Evolutionary conservation across 495 filamentous ascomycete genomes (phyloP), one percentile per base, ranked within the genome.

Genomic region (Acidiella bohemica): DNA sequence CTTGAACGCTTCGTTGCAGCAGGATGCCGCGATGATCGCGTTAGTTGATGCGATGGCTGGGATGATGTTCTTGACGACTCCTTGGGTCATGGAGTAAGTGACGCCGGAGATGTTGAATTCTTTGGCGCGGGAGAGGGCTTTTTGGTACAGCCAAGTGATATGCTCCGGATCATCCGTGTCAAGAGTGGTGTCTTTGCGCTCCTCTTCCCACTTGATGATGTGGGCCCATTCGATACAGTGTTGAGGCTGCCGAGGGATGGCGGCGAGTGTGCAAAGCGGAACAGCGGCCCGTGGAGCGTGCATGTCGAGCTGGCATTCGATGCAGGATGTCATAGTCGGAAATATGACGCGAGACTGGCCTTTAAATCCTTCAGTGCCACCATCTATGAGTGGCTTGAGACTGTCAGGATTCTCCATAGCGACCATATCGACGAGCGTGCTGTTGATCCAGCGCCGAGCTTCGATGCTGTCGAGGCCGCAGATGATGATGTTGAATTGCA

Each of bases 161-260:
- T 99, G 92, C 53, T 90, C 87, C 39, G 93, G 82, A 52, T 99
- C 81, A 58, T 99, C 92, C 42, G 82, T 95, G 58, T 99, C 92
- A 41, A 99, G 78, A 10, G 70, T 65, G 65, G 45, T 30, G 23
- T 47, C 50, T 46, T 64, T 66, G 25, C 63, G 57, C 54, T 80
- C 76, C 40, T 76, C 65, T 43, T 76, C 73, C 80, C 80, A 84
- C 22, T 76, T 77, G 31, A 84, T 80, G 58, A 96, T 84, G 56
- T 94, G 85, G 12, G 92, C 92, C 92, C 92, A 99, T 59, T 99
- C 92, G 60, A 99, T 87, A 57, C 92, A 99, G 59, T 99, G 92
- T 55, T 94, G 83, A 18, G 92, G 92, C 56, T 99, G 92, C 13
- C 92, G 81, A 3, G 92, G 92, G 47, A 99, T 96, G 26, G 84